Conservation (phyloP, 352 stramenopile species). For the Pythium monospermum region DNA sequence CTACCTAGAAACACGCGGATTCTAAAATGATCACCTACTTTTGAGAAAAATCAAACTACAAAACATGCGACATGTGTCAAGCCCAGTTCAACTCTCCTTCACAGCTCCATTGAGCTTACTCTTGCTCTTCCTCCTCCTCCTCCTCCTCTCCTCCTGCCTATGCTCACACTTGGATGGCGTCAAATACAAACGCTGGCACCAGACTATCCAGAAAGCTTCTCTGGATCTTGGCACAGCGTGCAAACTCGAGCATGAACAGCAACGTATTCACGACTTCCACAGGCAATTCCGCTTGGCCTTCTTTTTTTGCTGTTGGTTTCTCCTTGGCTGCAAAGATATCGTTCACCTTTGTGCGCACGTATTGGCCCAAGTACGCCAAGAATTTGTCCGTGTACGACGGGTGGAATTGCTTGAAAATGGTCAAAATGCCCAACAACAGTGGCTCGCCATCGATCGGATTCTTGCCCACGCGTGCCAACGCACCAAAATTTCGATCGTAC, state of each 20-base stretch:
- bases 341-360: conserved; percentile 86
- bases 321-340: conserved; percentile 72
- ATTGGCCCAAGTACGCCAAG: conserved; percentile 91
- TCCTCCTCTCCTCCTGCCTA: not conserved
- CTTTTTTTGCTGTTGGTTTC: conserved; percentile 32
- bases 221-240: conserved; percentile 79
- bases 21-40: conserved; percentile 8
- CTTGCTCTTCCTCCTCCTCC: no score
- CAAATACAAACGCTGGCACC: conserved; percentile 87
- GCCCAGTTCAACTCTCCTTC: no score
- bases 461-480: conserved; percentile 83
- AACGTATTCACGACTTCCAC: conserved; percentile 84
- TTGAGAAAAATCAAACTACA: no score
- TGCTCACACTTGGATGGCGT: conserved; percentile 72
- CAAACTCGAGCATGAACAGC: conserved; percentile 89
- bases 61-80: no score
- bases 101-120: no score
- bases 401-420: conserved; percentile 94
- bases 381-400: conserved; percentile 92
- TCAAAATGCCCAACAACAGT: conserved; percentile 88
- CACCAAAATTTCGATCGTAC: conserved; percentile 89
- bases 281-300: conserved; percentile 38
- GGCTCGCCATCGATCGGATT: conserved; percentile 92
- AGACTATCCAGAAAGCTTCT: conserved; percentile 75
- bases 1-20: no score